Percentiles rank a stretch among this genome's conserved stretches.
Conservation (phyloP, 208 protist species). For the Crithidia mellificae region DNA sequence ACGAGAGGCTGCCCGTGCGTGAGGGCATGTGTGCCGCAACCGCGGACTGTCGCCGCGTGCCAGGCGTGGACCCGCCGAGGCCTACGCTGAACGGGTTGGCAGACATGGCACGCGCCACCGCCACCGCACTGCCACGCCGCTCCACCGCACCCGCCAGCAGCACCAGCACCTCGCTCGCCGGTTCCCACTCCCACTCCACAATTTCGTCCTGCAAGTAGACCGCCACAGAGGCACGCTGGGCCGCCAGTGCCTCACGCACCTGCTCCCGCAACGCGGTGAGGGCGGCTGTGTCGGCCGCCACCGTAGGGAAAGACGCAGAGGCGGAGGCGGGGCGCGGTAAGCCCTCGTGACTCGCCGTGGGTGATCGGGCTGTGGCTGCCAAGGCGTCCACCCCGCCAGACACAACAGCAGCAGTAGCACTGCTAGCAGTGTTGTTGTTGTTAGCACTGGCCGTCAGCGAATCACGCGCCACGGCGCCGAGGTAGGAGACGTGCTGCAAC, state of each 20-base stretch:
- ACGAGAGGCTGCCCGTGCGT: conserved; percentile 14
- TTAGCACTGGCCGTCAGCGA: neutral
- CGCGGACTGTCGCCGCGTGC: conserved; percentile 7
- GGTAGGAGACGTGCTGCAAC: conserved; percentile 41
- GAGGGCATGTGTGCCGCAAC: neutral
- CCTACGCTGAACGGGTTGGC: neutral
- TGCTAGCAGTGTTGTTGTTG: neutral
- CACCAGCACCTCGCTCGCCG: conserved; percentile 63
- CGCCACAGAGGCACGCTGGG: conserved; percentile 8
- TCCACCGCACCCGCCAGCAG: conserved; percentile 50
- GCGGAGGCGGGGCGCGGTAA: neutral
- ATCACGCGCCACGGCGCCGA: conserved; percentile 35
- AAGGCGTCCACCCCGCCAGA: no score
- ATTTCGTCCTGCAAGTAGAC: conserved; percentile 55
- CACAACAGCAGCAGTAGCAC: neutral
- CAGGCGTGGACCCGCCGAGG: neutral
- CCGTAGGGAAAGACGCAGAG: neutral
- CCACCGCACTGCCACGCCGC: conserved; percentile 26
- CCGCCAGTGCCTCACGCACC: conserved; percentile 14
- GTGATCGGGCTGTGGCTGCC: neutral
- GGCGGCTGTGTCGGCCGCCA: neutral
- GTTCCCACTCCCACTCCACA: conserved; percentile 70
- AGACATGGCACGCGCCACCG: conserved; percentile 7
- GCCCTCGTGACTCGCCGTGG: neutral
- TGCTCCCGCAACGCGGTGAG: conserved; percentile 10